Evolutionary conservation across 768 basidiomycete genomes (phyloP), one percentile per base, ranked within the genome.

Genomic region (Suillus tomentosus): DNA sequence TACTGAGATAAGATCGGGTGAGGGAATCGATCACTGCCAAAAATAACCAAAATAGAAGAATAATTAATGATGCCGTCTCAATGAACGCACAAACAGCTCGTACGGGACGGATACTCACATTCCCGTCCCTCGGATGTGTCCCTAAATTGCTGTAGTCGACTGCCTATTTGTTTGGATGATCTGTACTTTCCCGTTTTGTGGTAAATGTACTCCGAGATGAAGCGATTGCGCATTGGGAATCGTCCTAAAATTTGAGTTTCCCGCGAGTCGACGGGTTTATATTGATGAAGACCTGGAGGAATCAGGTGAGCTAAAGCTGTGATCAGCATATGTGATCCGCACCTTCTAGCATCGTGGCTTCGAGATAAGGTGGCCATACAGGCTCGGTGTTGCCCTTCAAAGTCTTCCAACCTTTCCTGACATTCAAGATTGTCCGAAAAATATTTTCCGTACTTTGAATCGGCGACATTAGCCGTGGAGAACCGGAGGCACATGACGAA

Each of bases 311-410:
- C 65, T 60, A 63, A 67, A 66, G 54, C 57, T 24, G 45, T 42
- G 60, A 63, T 58, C 27, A 50, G 24, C 22, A 47, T 62, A 53
- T 59, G 64, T 64, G 62, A 65, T 61, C 55, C 77, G 50, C 65
- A 88, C 91, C 91, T 82, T 91, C 87, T 50, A 92, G 82, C 67
- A 92, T 79, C 47, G 88, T 88, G 36, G 87, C 89, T 78, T 92
- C 91, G 59, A 92, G 85, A 68, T 88, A 84, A 13, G 87, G 89
- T 60, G 91, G 91, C 91, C 91, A 92, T 24, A 92, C 90, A 11
- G 88, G 82, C 72, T 92, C 90, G 37, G 86, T 85, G 54, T 68
- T 68, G 53, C 88, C 90, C 72, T 85, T 84, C 34, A 88, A 75
- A 0, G 87, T 90, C 72, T 91, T 90, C 88, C 89, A 92, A 70